Evolutionary conservation across 257 asterid species (phyloP).

Genomic region (Fraxinus cuspidata): DNA sequence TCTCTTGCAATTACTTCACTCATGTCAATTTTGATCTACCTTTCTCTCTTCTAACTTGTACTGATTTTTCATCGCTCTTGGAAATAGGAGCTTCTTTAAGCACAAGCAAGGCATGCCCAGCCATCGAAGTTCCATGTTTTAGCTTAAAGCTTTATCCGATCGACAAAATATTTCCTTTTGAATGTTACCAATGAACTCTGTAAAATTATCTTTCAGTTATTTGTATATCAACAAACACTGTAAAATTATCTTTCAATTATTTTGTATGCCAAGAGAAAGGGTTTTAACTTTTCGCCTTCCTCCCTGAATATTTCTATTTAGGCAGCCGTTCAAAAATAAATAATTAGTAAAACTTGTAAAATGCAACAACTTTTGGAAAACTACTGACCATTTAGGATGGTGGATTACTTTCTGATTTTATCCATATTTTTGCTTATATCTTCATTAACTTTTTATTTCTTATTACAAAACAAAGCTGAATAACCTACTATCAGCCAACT

Average conservation of each 20-base stretch:
- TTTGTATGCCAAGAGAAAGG: background rate
- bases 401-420: background rate
- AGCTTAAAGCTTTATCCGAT: background rate
- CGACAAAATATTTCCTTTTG: background rate
- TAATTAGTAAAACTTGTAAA: no score
- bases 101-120: background rate
- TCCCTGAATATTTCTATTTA: background rate
- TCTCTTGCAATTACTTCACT: background rate
- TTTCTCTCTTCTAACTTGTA: background rate
- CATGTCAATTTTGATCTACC: background rate
- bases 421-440: conserved; percentile 3
- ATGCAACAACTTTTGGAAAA: background rate
- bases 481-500: no score
- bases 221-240: no score
- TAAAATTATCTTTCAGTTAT: background rate
- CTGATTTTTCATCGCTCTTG: background rate
- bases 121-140: background rate
- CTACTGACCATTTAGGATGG: background rate
- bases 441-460: background rate
- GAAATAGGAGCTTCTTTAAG: background rate
- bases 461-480: background rate
- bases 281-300: background rate
- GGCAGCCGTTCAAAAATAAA: background rate
- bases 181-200: background rate
- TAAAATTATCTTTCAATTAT: no score